Evolutionary conservation across 306 rosid genomes (phyloP), one percentile per base, ranked within the genome.

Genomic region (Urtica urens): DNA sequence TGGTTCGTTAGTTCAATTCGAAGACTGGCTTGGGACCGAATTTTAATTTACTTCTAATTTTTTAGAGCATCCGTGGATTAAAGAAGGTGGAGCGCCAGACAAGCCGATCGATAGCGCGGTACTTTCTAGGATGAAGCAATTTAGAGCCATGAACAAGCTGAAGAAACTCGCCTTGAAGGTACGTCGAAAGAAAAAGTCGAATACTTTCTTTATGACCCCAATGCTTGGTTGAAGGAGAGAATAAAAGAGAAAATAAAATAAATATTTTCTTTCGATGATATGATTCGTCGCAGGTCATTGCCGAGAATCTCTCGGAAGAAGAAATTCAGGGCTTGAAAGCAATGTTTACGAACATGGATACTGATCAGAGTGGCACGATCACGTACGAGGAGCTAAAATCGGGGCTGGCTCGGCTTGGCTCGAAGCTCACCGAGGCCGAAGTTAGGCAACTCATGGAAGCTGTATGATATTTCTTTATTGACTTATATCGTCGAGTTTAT

Each of bases 71-170:
- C 96, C 94, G 1, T 87, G 96, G 96, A 51, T 87, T 30, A 80
- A 72, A 73, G 96, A 87, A 74, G 90, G 70, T 28, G 94, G 94
- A 53, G 96, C 96, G 35, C 70, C 94, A 20, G 93, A 87, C 78
- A 83, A 72, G 64, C 93, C 94, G 33, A 87, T 83, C 26, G 96
- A 87, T 69, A 80, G 88, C 40, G 96, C 94, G 20, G 94, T 87
- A 38, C 87, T 83, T 37, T 77, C 96, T 15, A 73, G 96, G 74
- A 73, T 87, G 94, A 87, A 87, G 79, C 96, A 87, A 62, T 87
- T 87, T 64, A 78, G 92, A 71, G 93, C 87, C 21, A 87, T 87
- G 96, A 87, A 87, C 63, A 82, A 87, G 65, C 79, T 87, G 23
- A 87, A 87, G 74, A 77, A 82, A 69, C 92, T 87, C 44, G 96